phyloP scores from a whole-genome alignment of 1,284 basidiomycete species.

The Trametes sp. region DNA sequence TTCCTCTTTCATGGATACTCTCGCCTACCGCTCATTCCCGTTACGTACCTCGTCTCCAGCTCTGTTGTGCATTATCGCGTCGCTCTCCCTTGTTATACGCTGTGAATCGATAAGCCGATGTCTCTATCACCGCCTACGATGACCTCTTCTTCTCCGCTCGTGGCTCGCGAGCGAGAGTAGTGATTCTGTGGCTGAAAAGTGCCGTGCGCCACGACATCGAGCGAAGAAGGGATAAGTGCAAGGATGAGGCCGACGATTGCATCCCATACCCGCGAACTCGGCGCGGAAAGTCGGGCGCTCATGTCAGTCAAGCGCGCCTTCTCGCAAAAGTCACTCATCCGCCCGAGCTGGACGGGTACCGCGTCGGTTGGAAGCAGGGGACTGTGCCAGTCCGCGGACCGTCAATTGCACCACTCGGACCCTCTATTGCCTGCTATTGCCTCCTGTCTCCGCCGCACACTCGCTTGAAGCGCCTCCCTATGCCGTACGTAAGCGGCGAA shows the following conservation, averaged over 20 bases:
- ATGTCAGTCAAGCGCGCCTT: background rate
- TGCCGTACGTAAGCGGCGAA: slow-evolving; percentile 24
- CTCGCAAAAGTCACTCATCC: background rate
- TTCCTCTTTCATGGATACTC: slow-evolving; percentile 18
- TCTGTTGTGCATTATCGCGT: slow-evolving; percentile 34
- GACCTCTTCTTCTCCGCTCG: background rate
- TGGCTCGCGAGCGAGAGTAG: background rate
- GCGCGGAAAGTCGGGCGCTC: background rate
- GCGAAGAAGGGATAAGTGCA: background rate
- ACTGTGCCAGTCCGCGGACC: slow-evolving; percentile 10
- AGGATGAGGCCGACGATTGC: too few relatives aligned
- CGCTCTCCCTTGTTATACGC: slow-evolving; percentile 33
- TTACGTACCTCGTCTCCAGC: slow-evolving; percentile 28
- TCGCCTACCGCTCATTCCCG: slow-evolving; percentile 20
- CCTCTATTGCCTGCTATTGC: background rate
- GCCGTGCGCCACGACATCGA: background rate
- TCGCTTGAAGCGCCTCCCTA: slow-evolving; percentile 7
- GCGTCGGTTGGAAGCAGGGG: slow-evolving; percentile 13
- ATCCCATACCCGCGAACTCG: background rate
- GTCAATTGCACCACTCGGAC: background rate
- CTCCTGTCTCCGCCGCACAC: slow-evolving; percentile 2
- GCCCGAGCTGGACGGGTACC: slow-evolving; percentile 7
- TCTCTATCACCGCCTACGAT: background rate
- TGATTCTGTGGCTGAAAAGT: too few relatives aligned
- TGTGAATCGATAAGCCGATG: slow-evolving; percentile 26